Evolutionary conservation across 139 green algal genomes (phyloP).

Genomic region (Chlorella sp.): DNA sequence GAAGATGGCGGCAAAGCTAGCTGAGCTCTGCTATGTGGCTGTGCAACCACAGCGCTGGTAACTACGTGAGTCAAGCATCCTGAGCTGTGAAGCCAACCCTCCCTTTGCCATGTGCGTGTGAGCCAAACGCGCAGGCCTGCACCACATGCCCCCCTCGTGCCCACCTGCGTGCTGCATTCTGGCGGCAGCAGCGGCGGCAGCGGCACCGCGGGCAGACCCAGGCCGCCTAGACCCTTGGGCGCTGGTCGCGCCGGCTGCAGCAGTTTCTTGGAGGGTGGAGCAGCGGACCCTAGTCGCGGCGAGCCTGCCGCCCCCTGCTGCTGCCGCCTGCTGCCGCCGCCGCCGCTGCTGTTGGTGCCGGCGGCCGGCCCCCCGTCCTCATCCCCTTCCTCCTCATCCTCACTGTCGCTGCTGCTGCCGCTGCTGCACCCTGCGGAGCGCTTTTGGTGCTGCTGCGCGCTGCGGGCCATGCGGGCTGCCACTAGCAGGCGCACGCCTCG

Average conservation of each 20-base stretch:
- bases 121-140: too few species aligned
- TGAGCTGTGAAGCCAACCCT: too few species aligned
- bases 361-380: not conserved
- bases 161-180: too few species aligned
- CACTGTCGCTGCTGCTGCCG: not conserved
- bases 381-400: not conserved
- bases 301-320: not conserved
- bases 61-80: too few species aligned
- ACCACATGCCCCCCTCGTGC: too few species aligned
- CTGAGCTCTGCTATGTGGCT: too few species aligned
- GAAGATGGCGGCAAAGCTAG: too few species aligned
- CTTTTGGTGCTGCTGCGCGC: not conserved
- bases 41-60: too few species aligned
- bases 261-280: too few species aligned
- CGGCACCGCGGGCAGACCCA: too few species aligned
- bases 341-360: not conserved
- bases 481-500: not conserved
- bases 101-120: too few species aligned
- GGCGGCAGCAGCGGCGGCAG: constrained; percentile 6
- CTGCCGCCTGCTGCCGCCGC: not conserved
- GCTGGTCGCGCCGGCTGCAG: not conserved
- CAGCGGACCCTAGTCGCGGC: not conserved
- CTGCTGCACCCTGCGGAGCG: not conserved
- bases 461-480: not conserved
- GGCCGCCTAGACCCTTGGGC: not conserved